Percentiles rank a stretch among this genome's conserved stretches.
These are phyloP conservation scores for Lactarius tabidus DNA, from an alignment of 768 basidiomycete genomes.

Conservation along the genomic window DNA sequence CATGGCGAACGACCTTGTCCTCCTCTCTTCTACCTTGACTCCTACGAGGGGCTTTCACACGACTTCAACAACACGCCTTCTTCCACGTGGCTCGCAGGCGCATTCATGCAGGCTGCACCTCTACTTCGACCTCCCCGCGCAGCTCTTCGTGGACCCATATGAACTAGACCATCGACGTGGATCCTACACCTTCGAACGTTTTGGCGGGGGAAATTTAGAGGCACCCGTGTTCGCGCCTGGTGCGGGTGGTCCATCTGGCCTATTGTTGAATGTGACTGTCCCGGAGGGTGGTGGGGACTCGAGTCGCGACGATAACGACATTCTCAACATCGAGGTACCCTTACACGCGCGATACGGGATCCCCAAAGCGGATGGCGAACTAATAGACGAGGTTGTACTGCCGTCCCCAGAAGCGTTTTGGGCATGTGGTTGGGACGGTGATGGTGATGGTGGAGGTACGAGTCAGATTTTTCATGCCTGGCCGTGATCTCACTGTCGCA, in stretches of 20 bases:
- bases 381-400: constrained; percentile 10
- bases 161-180: constrained; percentile 5
- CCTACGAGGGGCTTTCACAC: constrained; percentile 9
- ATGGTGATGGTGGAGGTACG: background rate
- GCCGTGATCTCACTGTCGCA: background rate
- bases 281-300: background rate
- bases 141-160: constrained; percentile 14
- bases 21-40: constrained; percentile 10
- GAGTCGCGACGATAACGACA: background rate
- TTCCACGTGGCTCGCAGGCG: background rate
- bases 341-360: constrained; percentile 16
- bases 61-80: constrained; percentile 5
- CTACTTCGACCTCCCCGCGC: constrained; percentile 9
- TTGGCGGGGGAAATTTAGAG: constrained; percentile 17
- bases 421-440: background rate
- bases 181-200: constrained; percentile 17
- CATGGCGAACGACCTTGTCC: background rate
- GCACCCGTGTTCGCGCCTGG: constrained; percentile 7
- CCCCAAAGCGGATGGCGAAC: background rate
- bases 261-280: constrained; percentile 13
- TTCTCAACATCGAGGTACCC: constrained; percentile 5
- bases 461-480: background rate
- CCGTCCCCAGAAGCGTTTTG: constrained; percentile 12
- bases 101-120: constrained; percentile 7
- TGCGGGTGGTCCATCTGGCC: background rate